Evolutionary conservation across 108 stramenopile genomes (phyloP).

Genomic region (Cyclotella atomus): DNA sequence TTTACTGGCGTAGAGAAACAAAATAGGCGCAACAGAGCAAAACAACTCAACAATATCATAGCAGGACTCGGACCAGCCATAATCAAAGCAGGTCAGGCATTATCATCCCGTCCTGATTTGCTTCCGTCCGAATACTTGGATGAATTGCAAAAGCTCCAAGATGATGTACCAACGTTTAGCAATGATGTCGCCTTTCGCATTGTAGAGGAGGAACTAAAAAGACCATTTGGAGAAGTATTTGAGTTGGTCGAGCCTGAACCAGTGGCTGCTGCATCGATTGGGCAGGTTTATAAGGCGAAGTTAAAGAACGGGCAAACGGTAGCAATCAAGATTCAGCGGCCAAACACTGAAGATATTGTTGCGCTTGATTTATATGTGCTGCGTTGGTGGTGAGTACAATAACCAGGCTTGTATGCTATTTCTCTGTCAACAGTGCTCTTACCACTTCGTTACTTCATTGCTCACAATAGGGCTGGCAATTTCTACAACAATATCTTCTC

Average conservation of each 20-base stretch:
- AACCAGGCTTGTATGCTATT: too few species aligned
- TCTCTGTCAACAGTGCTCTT: too few species aligned
- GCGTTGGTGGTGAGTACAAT: too few species aligned
- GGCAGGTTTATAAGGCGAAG: slow-evolving; percentile 94
- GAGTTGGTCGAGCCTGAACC: slow-evolving; percentile 89
- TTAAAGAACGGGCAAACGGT: slow-evolving; percentile 87
- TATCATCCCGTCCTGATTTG: slow-evolving; percentile 91
- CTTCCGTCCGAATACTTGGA: slow-evolving; percentile 93
- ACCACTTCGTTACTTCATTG: too few species aligned
- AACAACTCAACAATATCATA: slow-evolving; percentile 83
- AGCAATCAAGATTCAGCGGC: slow-evolving; percentile 95
- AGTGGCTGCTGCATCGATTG: slow-evolving; percentile 81
- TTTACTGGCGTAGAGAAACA: slow-evolving; percentile 50
- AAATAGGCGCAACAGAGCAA: slow-evolving; percentile 65
- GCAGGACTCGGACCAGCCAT: slow-evolving; percentile 91
- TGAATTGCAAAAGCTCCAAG: slow-evolving; percentile 95
- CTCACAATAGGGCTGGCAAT: slow-evolving; percentile 81
- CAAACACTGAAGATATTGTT: slow-evolving; percentile 92
- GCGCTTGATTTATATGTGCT: slow-evolving; percentile 94
- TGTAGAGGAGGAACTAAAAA: slow-evolving; percentile 86
- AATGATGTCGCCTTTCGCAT: slow-evolving; percentile 85
- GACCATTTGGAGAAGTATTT: slow-evolving; percentile 81
- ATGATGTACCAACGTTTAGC: slow-evolving; percentile 90
- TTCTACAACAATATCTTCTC: slow-evolving; percentile 77
- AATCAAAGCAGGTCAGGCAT: slow-evolving; percentile 95